A percentile compares a stretch with the other conserved stretches of the same genome.
Conservation (phyloP, 345 rosid genomes). For the Eucalyptus tenuipes region DNA sequence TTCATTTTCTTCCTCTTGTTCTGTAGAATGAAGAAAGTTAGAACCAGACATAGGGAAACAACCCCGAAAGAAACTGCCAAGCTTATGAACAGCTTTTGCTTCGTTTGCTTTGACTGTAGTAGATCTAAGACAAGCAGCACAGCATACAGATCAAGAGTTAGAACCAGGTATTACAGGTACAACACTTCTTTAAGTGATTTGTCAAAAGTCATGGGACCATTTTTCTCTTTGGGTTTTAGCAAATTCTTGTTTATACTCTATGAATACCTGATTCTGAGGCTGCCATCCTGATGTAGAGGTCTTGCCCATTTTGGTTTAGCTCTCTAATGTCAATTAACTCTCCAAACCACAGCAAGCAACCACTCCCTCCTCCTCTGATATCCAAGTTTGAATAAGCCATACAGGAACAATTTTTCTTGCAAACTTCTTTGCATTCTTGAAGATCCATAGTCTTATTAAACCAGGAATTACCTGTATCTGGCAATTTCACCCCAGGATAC, state of each 20-base stretch:
- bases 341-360: not conserved
- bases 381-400: constrained; percentile 27
- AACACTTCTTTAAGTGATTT: not conserved
- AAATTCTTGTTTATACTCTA: not conserved
- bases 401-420: constrained; percentile 41
- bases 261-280: not conserved
- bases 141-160: not conserved
- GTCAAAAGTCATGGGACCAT: not conserved
- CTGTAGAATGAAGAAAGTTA: not conserved
- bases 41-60: not conserved
- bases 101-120: not conserved
- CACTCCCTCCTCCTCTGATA: constrained; percentile 19
- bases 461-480: constrained; percentile 18
- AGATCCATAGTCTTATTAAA: constrained; percentile 9
- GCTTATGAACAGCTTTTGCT: not conserved
- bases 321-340: not conserved
- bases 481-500: constrained; percentile 17
- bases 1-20: not conserved
- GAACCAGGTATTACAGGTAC: not conserved
- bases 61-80: not conserved
- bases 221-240: not conserved
- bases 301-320: not conserved
- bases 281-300: constrained; percentile 1
- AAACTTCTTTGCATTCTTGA: constrained; percentile 15
- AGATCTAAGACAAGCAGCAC: not conserved